Conservation (phyloP, 2,329 filamentous ascomycete species). For the Aureobasidium musti region DNA sequence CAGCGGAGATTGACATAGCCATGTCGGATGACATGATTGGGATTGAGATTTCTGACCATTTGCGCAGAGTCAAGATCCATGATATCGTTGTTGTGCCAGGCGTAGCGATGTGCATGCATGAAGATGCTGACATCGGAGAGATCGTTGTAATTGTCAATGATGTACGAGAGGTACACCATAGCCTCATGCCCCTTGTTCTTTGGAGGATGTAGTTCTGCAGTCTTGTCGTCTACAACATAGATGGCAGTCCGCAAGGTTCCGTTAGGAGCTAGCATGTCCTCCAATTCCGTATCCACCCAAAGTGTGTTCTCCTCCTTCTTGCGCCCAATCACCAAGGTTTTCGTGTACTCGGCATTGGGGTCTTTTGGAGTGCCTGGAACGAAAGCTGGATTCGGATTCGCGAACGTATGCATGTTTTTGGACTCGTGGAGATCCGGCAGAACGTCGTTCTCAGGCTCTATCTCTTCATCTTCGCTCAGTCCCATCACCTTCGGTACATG, state of each 20-base stretch:
- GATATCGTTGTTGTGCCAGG: conserved; percentile 61
- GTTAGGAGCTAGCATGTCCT: conserved; percentile 42
- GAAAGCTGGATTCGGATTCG: conserved; percentile 32
- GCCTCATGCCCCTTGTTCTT: conserved; percentile 64
- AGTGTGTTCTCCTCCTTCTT: conserved; percentile 54
- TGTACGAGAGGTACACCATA: conserved; percentile 62
- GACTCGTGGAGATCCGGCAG: background rate
- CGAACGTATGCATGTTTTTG: conserved; percentile 22
- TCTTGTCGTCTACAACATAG: conserved; percentile 57
- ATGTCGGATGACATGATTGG: conserved; percentile 50
- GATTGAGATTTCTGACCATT: conserved; percentile 51
- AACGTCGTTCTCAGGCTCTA: background rate
- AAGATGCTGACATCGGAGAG: conserved; percentile 63
- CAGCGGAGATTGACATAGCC: conserved; percentile 60
- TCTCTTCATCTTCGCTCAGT: conserved; percentile 41
- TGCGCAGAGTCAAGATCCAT: conserved; percentile 48
- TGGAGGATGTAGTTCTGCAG: conserved; percentile 52
- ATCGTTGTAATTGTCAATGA: conserved; percentile 62
- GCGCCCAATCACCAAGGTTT: conserved; percentile 57
- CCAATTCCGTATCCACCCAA: conserved; percentile 59
- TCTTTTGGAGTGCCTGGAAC: conserved; percentile 46
- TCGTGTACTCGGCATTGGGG: conserved; percentile 54
- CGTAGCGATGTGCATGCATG: conserved; percentile 60
- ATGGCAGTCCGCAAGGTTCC: conserved; percentile 46
- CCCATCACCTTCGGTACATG: conserved; percentile 46